Percentiles rank a stretch among this genome's conserved stretches.
Evolutionary conservation across 768 basidiomycete species (phyloP).

Genomic region (Ramaria sp.): DNA sequence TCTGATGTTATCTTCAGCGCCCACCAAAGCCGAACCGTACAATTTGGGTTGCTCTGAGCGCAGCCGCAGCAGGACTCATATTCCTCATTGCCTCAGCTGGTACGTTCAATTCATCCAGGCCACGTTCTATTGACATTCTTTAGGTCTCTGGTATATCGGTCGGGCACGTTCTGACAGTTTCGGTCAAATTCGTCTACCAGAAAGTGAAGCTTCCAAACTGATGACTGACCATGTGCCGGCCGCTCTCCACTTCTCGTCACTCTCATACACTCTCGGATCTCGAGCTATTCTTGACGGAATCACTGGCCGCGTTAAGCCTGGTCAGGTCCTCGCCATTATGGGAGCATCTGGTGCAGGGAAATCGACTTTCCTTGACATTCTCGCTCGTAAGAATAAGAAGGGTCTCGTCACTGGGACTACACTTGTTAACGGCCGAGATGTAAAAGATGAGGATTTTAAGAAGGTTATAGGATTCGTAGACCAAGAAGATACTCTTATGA

Average conservation of each 20-base stretch:
- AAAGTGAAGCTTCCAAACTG: conserved; percentile 69
- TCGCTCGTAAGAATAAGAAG: conserved; percentile 82
- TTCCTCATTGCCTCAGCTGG: conserved; percentile 59
- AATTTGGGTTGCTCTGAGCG: conserved; percentile 73
- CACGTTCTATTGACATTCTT: conserved; percentile 10
- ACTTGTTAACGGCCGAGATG: conserved; percentile 77
- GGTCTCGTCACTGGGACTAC: conserved; percentile 65
- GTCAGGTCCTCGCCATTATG: conserved; percentile 92
- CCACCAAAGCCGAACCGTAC: conserved; percentile 81
- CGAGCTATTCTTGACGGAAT: conserved; percentile 70
- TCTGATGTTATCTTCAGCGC: conserved; percentile 29
- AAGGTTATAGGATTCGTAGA: conserved; percentile 92
- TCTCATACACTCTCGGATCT: conserved; percentile 66
- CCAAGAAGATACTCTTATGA: conserved; percentile 96
- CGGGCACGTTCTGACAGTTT: conserved; percentile 53
- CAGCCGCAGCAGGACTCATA: conserved; percentile 63
- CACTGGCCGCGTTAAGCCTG: conserved; percentile 75
- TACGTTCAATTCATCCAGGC: conserved; percentile 18
- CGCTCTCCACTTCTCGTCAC: conserved; percentile 77
- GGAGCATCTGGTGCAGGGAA: conserved; percentile 96
- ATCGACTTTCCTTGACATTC: conserved; percentile 91
- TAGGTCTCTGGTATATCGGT: conserved; percentile 87
- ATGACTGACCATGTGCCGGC: conserved; percentile 95
- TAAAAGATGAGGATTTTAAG: conserved; percentile 65
- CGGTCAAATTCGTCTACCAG: conserved; percentile 66